Conservation (phyloP, 768 basidiomycete species). For the Lactarius deliciosus region DNA sequence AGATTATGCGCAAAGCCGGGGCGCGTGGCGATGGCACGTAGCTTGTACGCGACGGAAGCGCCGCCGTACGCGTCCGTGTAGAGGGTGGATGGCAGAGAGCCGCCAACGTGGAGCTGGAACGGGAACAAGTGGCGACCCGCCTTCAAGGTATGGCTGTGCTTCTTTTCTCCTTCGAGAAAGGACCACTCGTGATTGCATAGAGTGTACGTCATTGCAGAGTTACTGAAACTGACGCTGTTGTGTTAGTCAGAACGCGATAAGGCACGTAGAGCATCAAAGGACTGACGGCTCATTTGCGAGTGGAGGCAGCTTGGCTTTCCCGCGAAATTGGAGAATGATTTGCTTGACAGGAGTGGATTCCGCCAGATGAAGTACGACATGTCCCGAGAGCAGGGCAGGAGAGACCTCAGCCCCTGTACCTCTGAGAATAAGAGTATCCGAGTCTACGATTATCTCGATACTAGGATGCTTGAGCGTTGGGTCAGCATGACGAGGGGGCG, state of each 20-base stretch:
- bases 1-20: conserved; percentile 73
- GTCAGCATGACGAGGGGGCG: conserved; percentile 3
- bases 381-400: conserved; percentile 76
- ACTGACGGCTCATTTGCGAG: conserved; percentile 59
- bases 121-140: conserved; percentile 94
- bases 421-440: conserved; percentile 65
- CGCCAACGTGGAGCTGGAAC: conserved; percentile 84
- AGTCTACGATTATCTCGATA: conserved; percentile 76
- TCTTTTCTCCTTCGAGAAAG: conserved; percentile 82
- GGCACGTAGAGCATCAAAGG: conserved; percentile 13
- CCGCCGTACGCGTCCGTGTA: conserved; percentile 53
- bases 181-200: conserved; percentile 89
- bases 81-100: conserved; percentile 79
- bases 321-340: conserved; percentile 79
- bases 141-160: conserved; percentile 84
- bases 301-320: conserved; percentile 73
- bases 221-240: conserved; percentile 47
- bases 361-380: conserved; percentile 73
- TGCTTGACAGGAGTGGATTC: conserved; percentile 85
- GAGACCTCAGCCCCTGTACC: conserved; percentile 84
- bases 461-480: conserved; percentile 41
- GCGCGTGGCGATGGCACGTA: conserved; percentile 81
- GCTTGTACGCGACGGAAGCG: conserved; percentile 80
- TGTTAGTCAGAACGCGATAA: conserved; percentile 21
- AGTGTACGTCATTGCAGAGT: conserved; percentile 52